phyloP scores from a whole-genome alignment of 23 red algal species.

The Gracilariopsis chorda region DNA sequence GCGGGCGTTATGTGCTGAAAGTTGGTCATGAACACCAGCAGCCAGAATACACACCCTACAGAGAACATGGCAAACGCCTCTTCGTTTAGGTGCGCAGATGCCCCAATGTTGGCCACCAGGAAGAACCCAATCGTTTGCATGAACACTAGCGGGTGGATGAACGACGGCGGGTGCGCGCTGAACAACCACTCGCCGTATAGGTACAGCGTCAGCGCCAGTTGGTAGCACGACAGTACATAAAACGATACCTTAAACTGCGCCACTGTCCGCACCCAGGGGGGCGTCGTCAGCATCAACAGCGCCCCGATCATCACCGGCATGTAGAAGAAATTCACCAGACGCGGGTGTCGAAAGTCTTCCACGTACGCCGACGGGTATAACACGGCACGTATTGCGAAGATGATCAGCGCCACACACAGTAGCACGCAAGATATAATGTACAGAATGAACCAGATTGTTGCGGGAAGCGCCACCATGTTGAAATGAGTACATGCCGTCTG shows the following conservation, averaged over 20 bases:
- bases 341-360: conserved; percentile 23
- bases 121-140: conserved; percentile 73
- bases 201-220: conserved; percentile 50
- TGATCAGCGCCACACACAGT: not conserved
- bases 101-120: conserved; percentile 39
- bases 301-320: conserved; percentile 48
- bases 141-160: conserved; percentile 64
- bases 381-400: not conserved
- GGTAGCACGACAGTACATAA: conserved; percentile 6
- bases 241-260: conserved; percentile 35
- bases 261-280: not conserved
- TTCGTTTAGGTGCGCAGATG: not conserved
- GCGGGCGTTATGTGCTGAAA: conserved; percentile 45
- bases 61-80: conserved; percentile 40
- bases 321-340: conserved; percentile 69
- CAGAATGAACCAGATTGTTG: conserved; percentile 9
- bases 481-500: conserved; percentile 31
- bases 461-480: not conserved
- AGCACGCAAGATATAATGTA: conserved; percentile 43
- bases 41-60: conserved; percentile 52
- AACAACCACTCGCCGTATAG: conserved; percentile 73
- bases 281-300: conserved; percentile 22
- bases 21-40: conserved; percentile 58
- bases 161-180: conserved; percentile 8
- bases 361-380: conserved; percentile 18